Conservation (phyloP, 2,329 filamentous ascomycete genomes). For the Sphaerulina populicola region DNA sequence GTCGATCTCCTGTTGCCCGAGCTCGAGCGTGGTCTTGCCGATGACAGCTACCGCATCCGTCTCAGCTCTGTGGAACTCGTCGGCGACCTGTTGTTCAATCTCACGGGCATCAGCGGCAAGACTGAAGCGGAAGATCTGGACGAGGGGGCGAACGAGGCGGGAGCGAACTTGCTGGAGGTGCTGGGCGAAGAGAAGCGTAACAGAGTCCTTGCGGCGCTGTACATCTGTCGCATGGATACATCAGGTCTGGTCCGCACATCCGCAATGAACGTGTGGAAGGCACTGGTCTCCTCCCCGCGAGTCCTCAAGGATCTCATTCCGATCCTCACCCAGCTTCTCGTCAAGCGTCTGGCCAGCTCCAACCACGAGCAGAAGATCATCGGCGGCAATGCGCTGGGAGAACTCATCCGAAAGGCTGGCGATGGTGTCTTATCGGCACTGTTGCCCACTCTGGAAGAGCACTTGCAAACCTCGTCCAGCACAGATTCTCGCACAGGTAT, state of each 20-base stretch:
- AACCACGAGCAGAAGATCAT: slow-evolving; percentile 99
- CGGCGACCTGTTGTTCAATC: slow-evolving; percentile 92
- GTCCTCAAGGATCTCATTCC: slow-evolving; percentile 93
- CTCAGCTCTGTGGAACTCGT: slow-evolving; percentile 97
- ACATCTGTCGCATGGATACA: slow-evolving; percentile 96
- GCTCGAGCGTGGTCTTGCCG: slow-evolving; percentile 89
- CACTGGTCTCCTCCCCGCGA: slow-evolving; percentile 79
- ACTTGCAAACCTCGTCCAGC: slow-evolving; percentile 78
- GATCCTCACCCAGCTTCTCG: slow-evolving; percentile 88
- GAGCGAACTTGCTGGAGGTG: slow-evolving; percentile 84
- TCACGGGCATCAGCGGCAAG: slow-evolving; percentile 83
- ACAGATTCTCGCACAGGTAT: slow-evolving; percentile 94
- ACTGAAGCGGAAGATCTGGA: slow-evolving; percentile 70
- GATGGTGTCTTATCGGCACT: slow-evolving; percentile 83
- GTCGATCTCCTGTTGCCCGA: slow-evolving; percentile 92
- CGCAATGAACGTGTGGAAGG: slow-evolving; percentile 93
- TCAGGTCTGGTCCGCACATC: slow-evolving; percentile 82
- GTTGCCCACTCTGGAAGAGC: slow-evolving; percentile 84
- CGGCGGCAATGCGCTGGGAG: slow-evolving; percentile 90
- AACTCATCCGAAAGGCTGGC: slow-evolving; percentile 92
- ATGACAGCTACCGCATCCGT: slow-evolving; percentile 94
- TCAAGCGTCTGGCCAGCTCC: slow-evolving; percentile 82
- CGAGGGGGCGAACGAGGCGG: slow-evolving; percentile 74
- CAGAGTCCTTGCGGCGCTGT: slow-evolving; percentile 92
- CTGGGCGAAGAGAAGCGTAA: slow-evolving; percentile 94